phyloP scores from a whole-genome alignment of 2,329 filamentous ascomycete genomes.

The Aspergillus sp. region DNA sequence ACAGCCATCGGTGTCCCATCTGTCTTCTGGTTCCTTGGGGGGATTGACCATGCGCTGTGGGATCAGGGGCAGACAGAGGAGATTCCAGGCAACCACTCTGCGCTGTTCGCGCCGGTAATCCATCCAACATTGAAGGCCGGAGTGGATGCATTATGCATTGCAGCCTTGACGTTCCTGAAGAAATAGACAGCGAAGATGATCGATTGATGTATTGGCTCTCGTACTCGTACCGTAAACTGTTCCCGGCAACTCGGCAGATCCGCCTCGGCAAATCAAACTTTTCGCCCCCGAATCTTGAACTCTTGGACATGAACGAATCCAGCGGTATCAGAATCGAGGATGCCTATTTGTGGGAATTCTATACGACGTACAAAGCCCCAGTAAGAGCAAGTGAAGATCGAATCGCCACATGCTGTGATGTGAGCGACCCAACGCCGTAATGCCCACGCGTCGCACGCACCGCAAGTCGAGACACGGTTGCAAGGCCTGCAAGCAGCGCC shows the following conservation, averaged over 20 bases:
- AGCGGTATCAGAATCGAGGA: not conserved
- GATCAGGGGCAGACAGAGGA: constrained; percentile 53
- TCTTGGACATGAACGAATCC: not conserved
- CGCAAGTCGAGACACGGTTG: constrained; percentile 32
- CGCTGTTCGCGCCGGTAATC: constrained; percentile 62
- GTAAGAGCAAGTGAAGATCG: not conserved
- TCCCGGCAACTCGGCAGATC: not conserved
- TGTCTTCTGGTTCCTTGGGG: constrained; percentile 63
- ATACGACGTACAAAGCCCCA: not conserved
- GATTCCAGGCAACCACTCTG: constrained; percentile 64
- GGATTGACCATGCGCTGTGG: constrained; percentile 55
- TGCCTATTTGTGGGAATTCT: not conserved
- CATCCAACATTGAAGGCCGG: constrained; percentile 62
- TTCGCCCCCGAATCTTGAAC: not conserved
- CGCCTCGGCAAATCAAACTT: not conserved
- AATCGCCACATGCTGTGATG: not conserved
- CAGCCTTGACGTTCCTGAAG: constrained; percentile 51
- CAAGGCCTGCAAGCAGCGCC: constrained; percentile 27
- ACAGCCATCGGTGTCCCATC: constrained; percentile 55
- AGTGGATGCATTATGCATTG: constrained; percentile 56
- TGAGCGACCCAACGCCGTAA: not conserved
- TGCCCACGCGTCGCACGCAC: constrained; percentile 26
- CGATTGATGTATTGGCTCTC: not conserved
- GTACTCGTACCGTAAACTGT: constrained; percentile 1
- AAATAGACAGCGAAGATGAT: constrained; percentile 12